Base-by-base conservation (phyloP, 2,329 filamentous ascomycete genomes). In the Colletotrichum australisinense region DNA sequence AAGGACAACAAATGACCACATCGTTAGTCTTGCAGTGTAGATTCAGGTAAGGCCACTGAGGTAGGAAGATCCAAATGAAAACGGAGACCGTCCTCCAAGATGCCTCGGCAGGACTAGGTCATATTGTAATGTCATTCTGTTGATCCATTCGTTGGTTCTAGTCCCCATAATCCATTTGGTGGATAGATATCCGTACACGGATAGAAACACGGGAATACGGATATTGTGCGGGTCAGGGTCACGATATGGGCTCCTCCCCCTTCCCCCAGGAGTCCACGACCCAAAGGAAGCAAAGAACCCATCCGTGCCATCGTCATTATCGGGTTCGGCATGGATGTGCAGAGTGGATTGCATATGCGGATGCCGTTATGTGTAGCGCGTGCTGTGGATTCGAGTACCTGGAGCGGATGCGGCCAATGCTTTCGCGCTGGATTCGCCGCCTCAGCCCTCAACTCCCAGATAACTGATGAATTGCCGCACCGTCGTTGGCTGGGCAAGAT, bases 171-270 rank as follows among this genome's bases (percentile, higher is more conserved):
- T 22, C 28, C 52, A 30, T 22, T n/a, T 58, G 26, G 46, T 28
- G 52, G 58, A 38, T 42, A 65, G 53, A 52, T 52, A 42, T 42
- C 38, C 12, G 38, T 42, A 59, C 59, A 32, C 46, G 59, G 66
- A 32, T 22, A 69, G 67, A 49, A 49, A 65, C 60, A 65, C 70
- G 70, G 66, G 59, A 65, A 69, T 73, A 73, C 65, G 65, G 64
- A 69, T 63, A 53, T 42, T 58, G 69, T 42, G 58, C 35, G 24
- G 52, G 58, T 32, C 66, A 56, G 65, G 53, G 58, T 59, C 65
- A 60, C 53, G 59, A 64, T 65, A 60, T 55, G 55, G 32, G 11
- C 12, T 24, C 63, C 52, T 56, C 63, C 67, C 35, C 52, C 28
- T 70, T 62, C 46, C 70, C 70, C 70, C 64, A 65, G 42, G 30